Percentiles rank a stretch among this genome's conserved stretches.
Conservation (phyloP, 148 eudicot species). For the Simmondsia chinensis region DNA sequence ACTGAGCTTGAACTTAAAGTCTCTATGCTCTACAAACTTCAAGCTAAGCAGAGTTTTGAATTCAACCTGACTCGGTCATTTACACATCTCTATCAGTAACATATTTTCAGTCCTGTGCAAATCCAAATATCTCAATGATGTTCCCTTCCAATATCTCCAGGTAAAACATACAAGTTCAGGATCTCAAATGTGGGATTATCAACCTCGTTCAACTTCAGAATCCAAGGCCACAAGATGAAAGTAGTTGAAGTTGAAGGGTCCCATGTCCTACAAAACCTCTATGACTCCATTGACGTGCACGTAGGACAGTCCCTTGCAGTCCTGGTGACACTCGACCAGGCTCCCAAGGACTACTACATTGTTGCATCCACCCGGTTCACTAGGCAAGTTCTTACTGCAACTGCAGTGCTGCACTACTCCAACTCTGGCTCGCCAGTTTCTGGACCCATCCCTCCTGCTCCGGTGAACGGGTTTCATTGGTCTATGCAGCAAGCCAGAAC, state of each 20-base stretch:
- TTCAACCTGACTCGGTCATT: no score
- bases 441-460: slow-evolving; percentile 69
- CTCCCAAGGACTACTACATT: slow-evolving; percentile 79
- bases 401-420: slow-evolving; percentile 57
- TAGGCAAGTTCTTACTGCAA: slow-evolving; percentile 33
- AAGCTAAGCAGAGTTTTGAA: no score
- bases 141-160: slow-evolving; percentile 29
- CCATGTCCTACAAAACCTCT: slow-evolving; percentile 50
- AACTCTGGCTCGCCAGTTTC: slow-evolving; percentile 54
- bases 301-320: slow-evolving; percentile 84
- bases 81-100: no score
- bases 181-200: slow-evolving; percentile 79
- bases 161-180: slow-evolving; percentile 86
- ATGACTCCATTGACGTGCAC: slow-evolving; percentile 78
- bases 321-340: slow-evolving; percentile 73
- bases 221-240: slow-evolving; percentile 73
- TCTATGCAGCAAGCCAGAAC: slow-evolving; percentile 87
- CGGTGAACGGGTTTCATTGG: slow-evolving; percentile 45
- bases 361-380: slow-evolving; percentile 82
- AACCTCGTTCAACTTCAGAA: slow-evolving; percentile 74
- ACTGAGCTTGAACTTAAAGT: no score
- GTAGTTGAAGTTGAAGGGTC: slow-evolving; percentile 98
- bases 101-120: no score
- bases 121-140: neutral
- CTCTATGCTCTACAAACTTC: no score